phyloP scores from a whole-genome alignment of 768 basidiomycete genomes.

The Cystobasidium tubakii region DNA sequence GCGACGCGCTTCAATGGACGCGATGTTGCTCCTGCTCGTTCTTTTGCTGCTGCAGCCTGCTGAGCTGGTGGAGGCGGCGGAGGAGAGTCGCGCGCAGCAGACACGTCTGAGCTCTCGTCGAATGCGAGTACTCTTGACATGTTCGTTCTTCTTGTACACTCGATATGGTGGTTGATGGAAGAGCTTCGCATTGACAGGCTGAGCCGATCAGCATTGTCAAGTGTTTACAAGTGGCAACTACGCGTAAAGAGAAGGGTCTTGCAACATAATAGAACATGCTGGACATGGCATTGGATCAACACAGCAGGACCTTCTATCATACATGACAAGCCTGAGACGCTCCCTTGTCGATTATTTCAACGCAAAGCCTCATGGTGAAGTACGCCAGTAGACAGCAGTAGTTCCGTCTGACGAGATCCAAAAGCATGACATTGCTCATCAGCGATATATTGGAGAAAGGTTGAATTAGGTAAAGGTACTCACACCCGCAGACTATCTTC shows the following conservation, averaged over 20 bases:
- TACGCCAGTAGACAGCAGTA: constrained; percentile 50
- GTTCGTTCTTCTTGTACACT: background rate
- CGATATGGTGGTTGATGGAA: no score
- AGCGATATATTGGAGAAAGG: no score
- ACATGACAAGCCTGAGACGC: background rate
- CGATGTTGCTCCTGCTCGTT: background rate
- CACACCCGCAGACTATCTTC: constrained; percentile 17
- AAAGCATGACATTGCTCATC: constrained; percentile 31
- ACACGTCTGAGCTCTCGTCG: background rate
- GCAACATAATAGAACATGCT: no score
- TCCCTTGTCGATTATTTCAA: background rate
- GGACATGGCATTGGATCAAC: no score
- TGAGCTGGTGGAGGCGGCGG: constrained; percentile 7
- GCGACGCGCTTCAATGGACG: constrained; percentile 29
- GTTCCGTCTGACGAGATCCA: constrained; percentile 49
- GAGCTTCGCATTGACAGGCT: no score
- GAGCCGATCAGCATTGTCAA: no score
- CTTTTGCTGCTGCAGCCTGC: constrained; percentile 5
- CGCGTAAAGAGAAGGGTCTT: no score
- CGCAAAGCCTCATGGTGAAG: background rate
- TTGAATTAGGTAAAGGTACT: no score
- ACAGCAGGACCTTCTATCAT: background rate
- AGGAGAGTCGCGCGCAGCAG: background rate
- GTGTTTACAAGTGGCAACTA: no score
- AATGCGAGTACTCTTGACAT: background rate